These are phyloP conservation scores for Collariella sp. DNA, from an alignment of 495 filamentous ascomycete genomes.

Conservation along the genomic window DNA sequence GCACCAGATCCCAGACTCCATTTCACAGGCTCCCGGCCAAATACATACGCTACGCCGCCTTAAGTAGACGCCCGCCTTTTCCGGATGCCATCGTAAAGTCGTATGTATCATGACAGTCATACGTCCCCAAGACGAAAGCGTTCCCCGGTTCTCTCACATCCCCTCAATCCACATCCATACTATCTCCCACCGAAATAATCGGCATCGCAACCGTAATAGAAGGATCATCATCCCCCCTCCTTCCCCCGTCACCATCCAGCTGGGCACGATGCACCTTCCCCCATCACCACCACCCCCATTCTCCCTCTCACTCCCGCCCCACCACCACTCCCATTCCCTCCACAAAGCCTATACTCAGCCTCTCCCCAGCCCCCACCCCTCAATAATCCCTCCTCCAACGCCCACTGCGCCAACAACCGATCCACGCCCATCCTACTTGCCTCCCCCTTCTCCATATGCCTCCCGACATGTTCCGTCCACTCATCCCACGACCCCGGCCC, in stretches of 20 bases:
- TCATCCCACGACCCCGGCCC: constrained; percentile 73
- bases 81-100: too few species aligned
- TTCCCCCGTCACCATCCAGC: constrained; percentile 10
- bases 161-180: constrained; percentile 24
- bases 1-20: too few species aligned
- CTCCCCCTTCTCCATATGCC: constrained; percentile 69
- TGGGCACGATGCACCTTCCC: too few species aligned
- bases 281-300: constrained; percentile 7
- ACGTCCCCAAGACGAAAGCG: too few species aligned
- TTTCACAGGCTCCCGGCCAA: too few species aligned
- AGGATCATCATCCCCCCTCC: constrained; percentile 28
- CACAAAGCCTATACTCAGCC: constrained; percentile 43
- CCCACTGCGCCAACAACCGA: constrained; percentile 45
- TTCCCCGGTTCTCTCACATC: not conserved
- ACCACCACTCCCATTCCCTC: constrained; percentile 24
- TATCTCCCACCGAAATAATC: constrained; percentile 4
- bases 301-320: constrained; percentile 15
- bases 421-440: constrained; percentile 44
- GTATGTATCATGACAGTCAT: too few species aligned
- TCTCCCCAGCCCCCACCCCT: constrained; percentile 39
- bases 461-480: constrained; percentile 86
- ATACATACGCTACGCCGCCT: not conserved
- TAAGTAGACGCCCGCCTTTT: too few species aligned
- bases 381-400: constrained; percentile 50
- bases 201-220: constrained; percentile 30